Base-by-base conservation (phyloP, 225 moss, liverwort and hornwort genomes). In the Antitrichia curtipendula region DNA sequence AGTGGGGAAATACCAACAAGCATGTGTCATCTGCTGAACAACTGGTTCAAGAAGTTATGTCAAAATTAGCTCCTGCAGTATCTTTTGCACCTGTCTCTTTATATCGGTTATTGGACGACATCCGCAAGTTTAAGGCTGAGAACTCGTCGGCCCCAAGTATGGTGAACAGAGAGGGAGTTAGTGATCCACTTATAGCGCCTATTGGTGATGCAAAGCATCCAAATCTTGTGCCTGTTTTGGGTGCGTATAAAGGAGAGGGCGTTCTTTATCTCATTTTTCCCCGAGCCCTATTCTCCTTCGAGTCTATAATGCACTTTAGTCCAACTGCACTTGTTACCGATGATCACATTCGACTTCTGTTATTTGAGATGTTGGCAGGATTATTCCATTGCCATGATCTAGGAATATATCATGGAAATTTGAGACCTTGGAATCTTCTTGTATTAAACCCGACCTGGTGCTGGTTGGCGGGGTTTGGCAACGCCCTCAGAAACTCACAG, bases 391-490 rank as follows among this genome's bases (percentile, higher is more conserved):
- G 90, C 89, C 95, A 96, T 88, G 85, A 90, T 41, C 88, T 82
- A 85, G 95, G 92, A 79, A 81, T 96, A 56, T 88, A 86, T 90
- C 96, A 96, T 90, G 95, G 94, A 70, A 90, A 95, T 91, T 75
- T 96, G 86, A 89, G 94, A 83, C 96, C 96, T 87, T 93, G 93
- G 90, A 95, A 94, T 86, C 59, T 96, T 53, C 90, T 96, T 58
- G 78, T 96, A 53, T 90, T 92, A 54, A 91, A 95, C 53, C 86
- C 91, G 88, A 90, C 94, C 86, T 96, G 95, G 96, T 95, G 95
- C 89, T 90, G 92, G 90, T 87, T 95, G 77, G 87, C 95, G 71
- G 95, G 96, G 54, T 95, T 94, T 86, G 89, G 90, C 79, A 85
- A 84, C 82, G 36, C 76, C 47, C 60, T 87, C 63, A 84, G 81